These are phyloP conservation scores for Annulohypoxylon truncatum DNA, from an alignment of 2,329 filamentous ascomycete species.

Conservation along the genomic window DNA sequence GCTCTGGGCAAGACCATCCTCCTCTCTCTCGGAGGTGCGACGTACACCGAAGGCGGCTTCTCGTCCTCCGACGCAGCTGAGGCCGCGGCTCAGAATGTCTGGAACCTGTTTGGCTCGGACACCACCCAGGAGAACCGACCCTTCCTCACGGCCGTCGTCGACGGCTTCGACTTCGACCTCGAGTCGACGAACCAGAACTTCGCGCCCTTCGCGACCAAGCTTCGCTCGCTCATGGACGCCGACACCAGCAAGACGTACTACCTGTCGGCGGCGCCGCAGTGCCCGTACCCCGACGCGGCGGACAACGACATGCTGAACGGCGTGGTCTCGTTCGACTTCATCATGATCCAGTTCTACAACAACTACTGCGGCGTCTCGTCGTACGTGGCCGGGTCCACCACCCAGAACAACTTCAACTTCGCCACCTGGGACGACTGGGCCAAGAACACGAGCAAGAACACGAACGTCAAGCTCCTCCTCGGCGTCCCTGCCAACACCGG, in stretches of 20 bases:
- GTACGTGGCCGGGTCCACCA: slow-evolving; percentile 58
- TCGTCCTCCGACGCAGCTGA: slow-evolving; percentile 62
- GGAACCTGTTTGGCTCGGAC: slow-evolving; percentile 76
- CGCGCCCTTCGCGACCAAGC: slow-evolving; percentile 67
- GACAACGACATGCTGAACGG: slow-evolving; percentile 67
- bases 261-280: slow-evolving; percentile 76
- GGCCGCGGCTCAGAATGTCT: slow-evolving; percentile 70
- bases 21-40: slow-evolving; percentile 77
- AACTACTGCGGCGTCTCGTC: slow-evolving; percentile 71
- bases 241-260: slow-evolving; percentile 65
- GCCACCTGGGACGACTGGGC: slow-evolving; percentile 75
- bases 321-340: slow-evolving; percentile 66
- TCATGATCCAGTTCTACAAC: slow-evolving; percentile 77
- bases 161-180: slow-evolving; percentile 84
- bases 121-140: slow-evolving; percentile 66
- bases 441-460: slow-evolving; percentile 65
- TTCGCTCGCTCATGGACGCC: slow-evolving; percentile 67
- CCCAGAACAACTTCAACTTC: slow-evolving; percentile 70
- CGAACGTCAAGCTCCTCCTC: slow-evolving; percentile 69
- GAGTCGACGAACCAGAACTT: slow-evolving; percentile 71
- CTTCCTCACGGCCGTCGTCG: slow-evolving; percentile 72
- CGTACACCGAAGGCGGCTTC: slow-evolving; percentile 77
- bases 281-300: slow-evolving; percentile 71
- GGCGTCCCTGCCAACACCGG: slow-evolving; percentile 68
- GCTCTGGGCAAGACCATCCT: slow-evolving; percentile 75